phyloP scores from a whole-genome alignment of 768 basidiomycete species.

The Fistulinella prunicolor region DNA sequence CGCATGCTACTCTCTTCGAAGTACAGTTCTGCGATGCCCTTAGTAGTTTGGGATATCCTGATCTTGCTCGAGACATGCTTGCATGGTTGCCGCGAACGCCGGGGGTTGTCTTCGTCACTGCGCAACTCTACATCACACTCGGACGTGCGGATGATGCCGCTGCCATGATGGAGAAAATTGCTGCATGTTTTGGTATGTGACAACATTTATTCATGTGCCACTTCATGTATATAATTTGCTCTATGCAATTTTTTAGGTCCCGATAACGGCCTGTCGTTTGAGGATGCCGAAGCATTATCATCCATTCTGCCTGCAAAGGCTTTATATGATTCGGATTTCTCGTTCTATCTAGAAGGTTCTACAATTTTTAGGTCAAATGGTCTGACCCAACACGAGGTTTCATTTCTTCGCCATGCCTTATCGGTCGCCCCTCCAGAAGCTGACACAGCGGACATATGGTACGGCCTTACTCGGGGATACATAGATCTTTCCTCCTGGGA shows the following conservation, averaged over 20 bases:
- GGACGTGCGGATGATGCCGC: constrained; percentile 75
- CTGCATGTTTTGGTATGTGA: constrained; percentile 68
- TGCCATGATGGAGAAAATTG: constrained; percentile 66
- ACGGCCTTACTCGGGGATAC: constrained; percentile 69
- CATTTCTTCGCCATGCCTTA: constrained; percentile 78
- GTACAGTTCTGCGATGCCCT: constrained; percentile 71
- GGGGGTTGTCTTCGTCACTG: constrained; percentile 69
- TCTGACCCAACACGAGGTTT: constrained; percentile 58
- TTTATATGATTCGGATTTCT: constrained; percentile 57
- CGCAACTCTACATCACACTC: constrained; percentile 60
- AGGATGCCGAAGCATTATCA: constrained; percentile 62
- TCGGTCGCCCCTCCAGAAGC: constrained; percentile 54
- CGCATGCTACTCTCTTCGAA: constrained; percentile 65
- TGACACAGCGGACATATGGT: constrained; percentile 74
- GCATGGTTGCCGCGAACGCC: constrained; percentile 80
- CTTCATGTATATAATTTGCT: constrained; percentile 7
- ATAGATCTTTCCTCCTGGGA: constrained; percentile 75
- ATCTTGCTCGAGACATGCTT: constrained; percentile 60
- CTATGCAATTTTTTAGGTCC: constrained; percentile 36
- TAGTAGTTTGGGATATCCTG: constrained; percentile 58
- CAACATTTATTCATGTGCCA: constrained; percentile 1
- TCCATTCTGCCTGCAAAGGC: constrained; percentile 58
- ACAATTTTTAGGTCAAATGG: constrained; percentile 65
- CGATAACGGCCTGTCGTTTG: constrained; percentile 48
- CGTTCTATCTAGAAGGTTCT: constrained; percentile 76